A percentile compares a stretch with the other conserved stretches of the same genome.
phyloP scores from a whole-genome alignment of 768 basidiomycete species.

The Heimioporus sp. region DNA sequence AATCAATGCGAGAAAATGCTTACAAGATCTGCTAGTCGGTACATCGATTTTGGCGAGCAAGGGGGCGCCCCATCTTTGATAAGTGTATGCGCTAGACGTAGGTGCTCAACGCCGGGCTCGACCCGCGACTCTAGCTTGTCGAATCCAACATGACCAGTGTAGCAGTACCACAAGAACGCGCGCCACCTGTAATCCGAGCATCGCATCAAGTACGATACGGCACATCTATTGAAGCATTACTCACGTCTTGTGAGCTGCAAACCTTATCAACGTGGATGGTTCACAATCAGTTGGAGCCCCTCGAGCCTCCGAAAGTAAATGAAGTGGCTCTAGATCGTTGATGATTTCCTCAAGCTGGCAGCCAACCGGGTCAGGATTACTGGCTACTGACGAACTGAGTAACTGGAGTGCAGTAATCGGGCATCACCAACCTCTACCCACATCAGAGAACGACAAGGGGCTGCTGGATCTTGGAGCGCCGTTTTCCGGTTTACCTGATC shows the following conservation, averaged over 20 bases:
- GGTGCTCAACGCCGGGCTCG: neutral
- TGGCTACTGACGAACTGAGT: constrained; percentile 10
- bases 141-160: constrained; percentile 15
- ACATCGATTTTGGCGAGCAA: constrained; percentile 39
- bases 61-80: constrained; percentile 3
- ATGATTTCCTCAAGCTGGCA: constrained; percentile 4
- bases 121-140: constrained; percentile 10
- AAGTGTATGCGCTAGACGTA: neutral
- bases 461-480: neutral
- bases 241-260: constrained; percentile 12
- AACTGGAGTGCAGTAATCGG: neutral
- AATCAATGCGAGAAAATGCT: neutral
- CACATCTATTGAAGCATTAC: neutral
- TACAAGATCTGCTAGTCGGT: constrained; percentile 33
- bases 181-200: constrained; percentile 7
- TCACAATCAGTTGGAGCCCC: neutral
- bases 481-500: constrained; percentile 7
- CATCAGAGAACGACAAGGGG: constrained; percentile 10
- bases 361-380: neutral
- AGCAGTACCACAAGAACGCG: constrained; percentile 17
- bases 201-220: neutral
- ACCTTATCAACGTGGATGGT: constrained; percentile 1
- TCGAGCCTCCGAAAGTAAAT: neutral
- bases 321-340: neutral
- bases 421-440: constrained; percentile 5